phyloP scores from a whole-genome alignment of 306 rosid species.

The Prunus padus region DNA sequence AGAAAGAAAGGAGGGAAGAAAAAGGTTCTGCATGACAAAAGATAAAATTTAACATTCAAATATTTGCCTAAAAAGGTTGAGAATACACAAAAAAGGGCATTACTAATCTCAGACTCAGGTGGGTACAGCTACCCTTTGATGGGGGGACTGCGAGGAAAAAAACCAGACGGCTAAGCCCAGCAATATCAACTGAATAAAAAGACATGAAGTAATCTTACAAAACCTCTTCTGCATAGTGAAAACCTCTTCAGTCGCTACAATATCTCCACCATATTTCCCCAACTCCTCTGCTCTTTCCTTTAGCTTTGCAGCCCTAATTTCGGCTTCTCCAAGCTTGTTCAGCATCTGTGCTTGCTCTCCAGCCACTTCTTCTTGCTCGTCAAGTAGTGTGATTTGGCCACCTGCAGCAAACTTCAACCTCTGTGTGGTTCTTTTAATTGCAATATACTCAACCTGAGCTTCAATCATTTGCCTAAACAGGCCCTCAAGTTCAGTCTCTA shows the following conservation, averaged over 20 bases:
- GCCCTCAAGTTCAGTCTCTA: slow-evolving; percentile 45
- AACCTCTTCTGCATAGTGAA: slow-evolving; percentile 50
- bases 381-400: slow-evolving; percentile 35
- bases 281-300: slow-evolving; percentile 50
- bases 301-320: slow-evolving; percentile 52
- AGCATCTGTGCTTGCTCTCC: slow-evolving; percentile 50
- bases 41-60: not conserved
- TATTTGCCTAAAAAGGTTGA: slow-evolving; percentile 12
- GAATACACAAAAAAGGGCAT: slow-evolving; percentile 36
- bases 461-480: slow-evolving; percentile 64
- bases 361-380: slow-evolving; percentile 50
- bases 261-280: slow-evolving; percentile 49
- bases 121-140: slow-evolving; percentile 63
- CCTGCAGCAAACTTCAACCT: slow-evolving; percentile 40
- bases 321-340: slow-evolving; percentile 45
- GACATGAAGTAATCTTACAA: slow-evolving; percentile 55
- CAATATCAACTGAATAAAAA: slow-evolving; percentile 52
- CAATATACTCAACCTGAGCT: slow-evolving; percentile 66
- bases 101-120: slow-evolving; percentile 43
- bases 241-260: slow-evolving; percentile 51
- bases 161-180: slow-evolving; percentile 48
- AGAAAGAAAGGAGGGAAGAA: slow-evolving; percentile 10
- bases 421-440: slow-evolving; percentile 39
- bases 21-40: not conserved
- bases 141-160: slow-evolving; percentile 43